These are phyloP conservation scores for Tuctoria greenei DNA, from an alignment of 176 grass and related monocot genomes.

Conservation along the genomic window DNA sequence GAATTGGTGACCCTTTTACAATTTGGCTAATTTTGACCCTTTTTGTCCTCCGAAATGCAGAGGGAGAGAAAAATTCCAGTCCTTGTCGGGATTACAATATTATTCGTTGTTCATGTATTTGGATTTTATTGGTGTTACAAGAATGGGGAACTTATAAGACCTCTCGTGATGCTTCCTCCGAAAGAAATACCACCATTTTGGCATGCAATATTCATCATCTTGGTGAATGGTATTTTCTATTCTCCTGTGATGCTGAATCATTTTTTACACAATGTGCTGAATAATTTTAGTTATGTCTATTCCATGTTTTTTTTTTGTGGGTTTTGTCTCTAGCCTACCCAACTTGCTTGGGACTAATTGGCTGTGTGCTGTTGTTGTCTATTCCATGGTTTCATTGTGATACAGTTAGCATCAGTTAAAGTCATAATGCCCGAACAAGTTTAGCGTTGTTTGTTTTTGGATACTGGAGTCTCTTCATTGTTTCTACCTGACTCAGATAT, in stretches of 20 bases:
- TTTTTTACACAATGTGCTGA: no score
- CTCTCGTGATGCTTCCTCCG: slow-evolving; percentile 82
- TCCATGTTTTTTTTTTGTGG: neutral
- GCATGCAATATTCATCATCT: slow-evolving; percentile 92
- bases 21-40: slow-evolving; percentile 20
- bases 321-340: no score
- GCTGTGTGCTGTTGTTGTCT: neutral
- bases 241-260: slow-evolving; percentile 1
- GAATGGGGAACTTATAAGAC: slow-evolving; percentile 81
- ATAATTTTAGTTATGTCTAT: neutral
- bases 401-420: neutral
- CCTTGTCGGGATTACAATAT: slow-evolving; percentile 84
- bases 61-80: slow-evolving; percentile 84
- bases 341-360: no score
- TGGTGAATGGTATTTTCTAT: slow-evolving; percentile 86
- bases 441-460: slow-evolving; percentile 27
- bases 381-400: neutral
- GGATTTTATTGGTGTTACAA: slow-evolving; percentile 98
- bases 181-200: slow-evolving; percentile 99
- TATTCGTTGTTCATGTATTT: slow-evolving; percentile 80
- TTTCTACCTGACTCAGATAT: neutral
- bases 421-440: slow-evolving; percentile 11
- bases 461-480: neutral
- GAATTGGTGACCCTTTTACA: neutral
- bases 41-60: slow-evolving; percentile 43